A percentile compares a stretch with the other conserved stretches of the same genome.
Evolutionary conservation across 495 filamentous ascomycete genomes (phyloP).

Genomic region (Wilcoxina mikolae): DNA sequence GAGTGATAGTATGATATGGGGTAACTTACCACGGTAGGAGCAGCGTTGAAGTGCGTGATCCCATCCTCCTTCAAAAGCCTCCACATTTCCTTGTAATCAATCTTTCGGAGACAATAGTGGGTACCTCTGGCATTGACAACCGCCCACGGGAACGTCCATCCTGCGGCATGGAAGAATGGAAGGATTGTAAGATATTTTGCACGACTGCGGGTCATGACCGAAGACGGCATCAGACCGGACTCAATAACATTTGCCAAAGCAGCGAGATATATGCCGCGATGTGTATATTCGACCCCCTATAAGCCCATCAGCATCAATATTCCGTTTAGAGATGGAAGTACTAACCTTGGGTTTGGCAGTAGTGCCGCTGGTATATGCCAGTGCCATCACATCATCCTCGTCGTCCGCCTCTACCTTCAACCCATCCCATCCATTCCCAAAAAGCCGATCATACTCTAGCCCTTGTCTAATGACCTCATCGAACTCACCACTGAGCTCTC

Average conservation of each 20-base stretch:
- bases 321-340: neutral
- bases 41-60: slow-evolving; percentile 90
- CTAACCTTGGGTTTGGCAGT: slow-evolving; percentile 64
- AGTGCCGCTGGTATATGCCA: slow-evolving; percentile 86
- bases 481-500: slow-evolving; percentile 62
- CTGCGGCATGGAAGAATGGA: slow-evolving; percentile 66
- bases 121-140: slow-evolving; percentile 83
- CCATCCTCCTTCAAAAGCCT: slow-evolving; percentile 62
- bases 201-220: neutral
- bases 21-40: slow-evolving; percentile 90
- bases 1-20: too few relatives aligned
- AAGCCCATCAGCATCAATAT: neutral
- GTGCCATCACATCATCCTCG: slow-evolving; percentile 70
- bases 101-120: slow-evolving; percentile 86
- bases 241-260: slow-evolving; percentile 77
- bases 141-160: slow-evolving; percentile 79
- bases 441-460: slow-evolving; percentile 47
- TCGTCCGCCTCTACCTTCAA: slow-evolving; percentile 50
- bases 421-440: slow-evolving; percentile 63
- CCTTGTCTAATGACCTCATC: slow-evolving; percentile 74
- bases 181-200: slow-evolving; percentile 27
- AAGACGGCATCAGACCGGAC: slow-evolving; percentile 46
- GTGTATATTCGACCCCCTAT: slow-evolving; percentile 72
- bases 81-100: slow-evolving; percentile 92
- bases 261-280: slow-evolving; percentile 74